Percentiles rank a stretch among this genome's conserved stretches.
Conservation (phyloP, 2,329 filamentous ascomycete species). For the Colletotrichum incanum region DNA sequence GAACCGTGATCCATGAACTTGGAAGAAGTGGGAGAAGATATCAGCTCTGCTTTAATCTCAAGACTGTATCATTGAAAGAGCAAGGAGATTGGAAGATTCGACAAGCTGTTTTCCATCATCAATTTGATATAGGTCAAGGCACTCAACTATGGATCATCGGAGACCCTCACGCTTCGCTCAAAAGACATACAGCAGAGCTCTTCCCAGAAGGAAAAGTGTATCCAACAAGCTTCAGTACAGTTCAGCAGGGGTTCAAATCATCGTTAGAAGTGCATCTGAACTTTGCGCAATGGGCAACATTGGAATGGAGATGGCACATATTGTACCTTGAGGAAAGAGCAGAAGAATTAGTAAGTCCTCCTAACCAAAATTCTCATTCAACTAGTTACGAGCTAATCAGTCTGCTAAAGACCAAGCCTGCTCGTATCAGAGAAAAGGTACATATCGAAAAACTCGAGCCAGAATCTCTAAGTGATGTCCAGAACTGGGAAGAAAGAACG, state of each 20-base stretch:
- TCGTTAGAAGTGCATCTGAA: background rate
- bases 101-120: constrained; percentile 57
- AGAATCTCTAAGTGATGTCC: constrained; percentile 51
- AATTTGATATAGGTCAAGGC: constrained; percentile 55
- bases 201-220: constrained; percentile 4
- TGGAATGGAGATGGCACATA: constrained; percentile 47
- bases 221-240: constrained; percentile 49
- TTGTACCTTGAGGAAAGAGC: constrained; percentile 39
- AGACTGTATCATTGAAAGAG: constrained; percentile 44
- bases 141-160: constrained; percentile 59
- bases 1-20: constrained; percentile 44
- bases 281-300: constrained; percentile 34
- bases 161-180: constrained; percentile 51
- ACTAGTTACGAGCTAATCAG: too few relatives aligned
- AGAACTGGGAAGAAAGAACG: constrained; percentile 56
- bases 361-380: constrained; percentile 42
- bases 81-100: constrained; percentile 53
- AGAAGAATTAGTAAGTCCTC: constrained; percentile 45
- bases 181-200: constrained; percentile 32
- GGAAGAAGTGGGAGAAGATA: constrained; percentile 54
- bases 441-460: background rate
- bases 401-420: background rate
- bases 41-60: constrained; percentile 56
- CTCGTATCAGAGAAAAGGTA: constrained; percentile 1
- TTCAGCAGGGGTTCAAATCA: constrained; percentile 50